These are phyloP conservation scores for Eimeria sp. DNA, from an alignment of 169 alveolate genomes.

Conservation along the genomic window DNA sequence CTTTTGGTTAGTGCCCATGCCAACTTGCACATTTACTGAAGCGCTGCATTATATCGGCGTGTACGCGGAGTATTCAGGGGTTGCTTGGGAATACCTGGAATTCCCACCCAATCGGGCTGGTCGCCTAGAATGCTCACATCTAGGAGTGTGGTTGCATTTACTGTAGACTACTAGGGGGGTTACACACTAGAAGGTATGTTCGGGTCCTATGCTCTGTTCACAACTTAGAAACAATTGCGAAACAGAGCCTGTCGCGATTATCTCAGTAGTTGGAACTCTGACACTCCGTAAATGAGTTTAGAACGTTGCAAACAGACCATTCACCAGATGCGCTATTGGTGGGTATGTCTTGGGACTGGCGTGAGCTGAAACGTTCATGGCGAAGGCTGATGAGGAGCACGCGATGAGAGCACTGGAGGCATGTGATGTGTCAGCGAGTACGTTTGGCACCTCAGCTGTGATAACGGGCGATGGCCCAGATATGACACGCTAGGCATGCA, in stretches of 20 bases:
- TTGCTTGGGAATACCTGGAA: background rate
- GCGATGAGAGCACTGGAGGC: background rate
- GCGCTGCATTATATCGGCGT: background rate
- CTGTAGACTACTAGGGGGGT: background rate
- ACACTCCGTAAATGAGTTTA: background rate
- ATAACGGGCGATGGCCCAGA: background rate
- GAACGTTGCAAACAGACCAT: too few species aligned
- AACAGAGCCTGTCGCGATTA: background rate
- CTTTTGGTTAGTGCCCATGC: background rate
- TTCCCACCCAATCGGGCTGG: too few species aligned
- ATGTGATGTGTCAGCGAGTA: background rate
- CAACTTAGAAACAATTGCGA: background rate
- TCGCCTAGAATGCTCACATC: too few species aligned
- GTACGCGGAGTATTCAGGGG: background rate
- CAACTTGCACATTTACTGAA: background rate
- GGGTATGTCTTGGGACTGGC: background rate
- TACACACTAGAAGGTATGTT: background rate
- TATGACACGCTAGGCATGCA: background rate
- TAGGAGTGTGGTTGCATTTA: background rate
- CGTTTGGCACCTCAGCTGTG: background rate
- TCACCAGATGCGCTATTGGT: background rate
- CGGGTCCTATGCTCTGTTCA: background rate
- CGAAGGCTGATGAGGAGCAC: background rate
- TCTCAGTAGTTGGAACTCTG: background rate
- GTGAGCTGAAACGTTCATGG: background rate